phyloP scores from a whole-genome alignment of 2,329 filamentous ascomycete species.

The Penicillium sp. region DNA sequence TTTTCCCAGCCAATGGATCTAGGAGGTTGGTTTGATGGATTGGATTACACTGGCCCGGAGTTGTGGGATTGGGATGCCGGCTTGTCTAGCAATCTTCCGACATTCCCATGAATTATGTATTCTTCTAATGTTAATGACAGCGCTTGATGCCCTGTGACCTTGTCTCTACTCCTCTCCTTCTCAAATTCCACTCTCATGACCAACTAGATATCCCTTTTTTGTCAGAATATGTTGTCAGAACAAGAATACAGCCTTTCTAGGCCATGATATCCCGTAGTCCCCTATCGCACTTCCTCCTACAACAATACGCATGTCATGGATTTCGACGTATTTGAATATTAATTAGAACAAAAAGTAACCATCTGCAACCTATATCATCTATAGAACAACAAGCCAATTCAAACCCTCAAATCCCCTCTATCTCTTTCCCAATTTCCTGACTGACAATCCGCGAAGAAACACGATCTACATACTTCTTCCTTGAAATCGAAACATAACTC shows the following conservation, averaged over 20 bases:
- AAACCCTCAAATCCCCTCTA: background rate
- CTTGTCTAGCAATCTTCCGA: constrained; percentile 22
- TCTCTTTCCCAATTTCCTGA: background rate
- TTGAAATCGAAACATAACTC: background rate
- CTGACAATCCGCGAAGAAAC: background rate
- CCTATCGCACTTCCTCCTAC: background rate
- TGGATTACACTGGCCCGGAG: constrained; percentile 27
- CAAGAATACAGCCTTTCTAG: background rate
- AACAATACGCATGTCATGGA: background rate
- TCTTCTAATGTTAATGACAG: background rate
- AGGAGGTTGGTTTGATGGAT: constrained; percentile 32
- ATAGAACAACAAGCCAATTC: background rate
- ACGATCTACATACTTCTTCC: background rate
- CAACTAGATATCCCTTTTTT: background rate
- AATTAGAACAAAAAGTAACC: background rate
- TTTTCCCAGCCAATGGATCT: constrained; percentile 30
- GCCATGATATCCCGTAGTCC: too few species aligned
- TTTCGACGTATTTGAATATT: background rate
- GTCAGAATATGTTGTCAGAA: background rate
- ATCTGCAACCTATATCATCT: background rate
- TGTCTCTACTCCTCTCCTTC: background rate
- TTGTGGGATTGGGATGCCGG: constrained; percentile 35
- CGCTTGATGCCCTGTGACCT: background rate
- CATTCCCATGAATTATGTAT: constrained; percentile 6
- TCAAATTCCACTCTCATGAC: background rate